Conservation (phyloP, 805 yeast species). For the Saturnispora galanensis region DNA sequence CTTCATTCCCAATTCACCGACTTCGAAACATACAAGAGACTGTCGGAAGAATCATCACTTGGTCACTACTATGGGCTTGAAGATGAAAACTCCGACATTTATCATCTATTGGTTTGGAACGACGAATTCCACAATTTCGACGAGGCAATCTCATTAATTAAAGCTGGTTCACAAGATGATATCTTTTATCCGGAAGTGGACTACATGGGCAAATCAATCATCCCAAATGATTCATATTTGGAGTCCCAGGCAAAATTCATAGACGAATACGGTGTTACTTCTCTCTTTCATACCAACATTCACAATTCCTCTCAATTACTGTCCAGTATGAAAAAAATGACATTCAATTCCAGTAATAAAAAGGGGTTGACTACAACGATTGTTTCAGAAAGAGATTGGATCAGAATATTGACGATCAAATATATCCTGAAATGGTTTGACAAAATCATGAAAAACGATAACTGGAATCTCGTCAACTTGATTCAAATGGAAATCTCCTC, state of each 20-base stretch:
- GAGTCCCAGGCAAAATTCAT: constrained; percentile 6
- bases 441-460: constrained; percentile 31
- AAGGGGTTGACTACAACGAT: constrained; percentile 51
- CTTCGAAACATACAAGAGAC: not conserved
- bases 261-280: constrained; percentile 7
- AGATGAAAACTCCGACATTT: constrained; percentile 29
- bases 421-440: constrained; percentile 43
- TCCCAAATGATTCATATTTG: not conserved
- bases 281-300: not conserved
- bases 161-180: constrained; percentile 4
- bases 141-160: constrained; percentile 16
- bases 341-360: not conserved
- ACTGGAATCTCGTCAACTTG: constrained; percentile 28
- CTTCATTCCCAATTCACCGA: constrained; percentile 5
- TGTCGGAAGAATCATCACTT: constrained; percentile 25
- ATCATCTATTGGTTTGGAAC: constrained; percentile 59
- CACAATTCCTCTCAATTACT: not conserved
- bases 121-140: constrained; percentile 62
- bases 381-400: constrained; percentile 38
- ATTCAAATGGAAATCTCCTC: constrained; percentile 36
- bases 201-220: constrained; percentile 2
- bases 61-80: constrained; percentile 25
- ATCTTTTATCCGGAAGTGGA: constrained; percentile 7
- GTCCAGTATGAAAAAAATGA: constrained; percentile 2
- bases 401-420: constrained; percentile 38